phyloP scores from a whole-genome alignment of 805 yeast genomes.

The Candida tibetensis region DNA sequence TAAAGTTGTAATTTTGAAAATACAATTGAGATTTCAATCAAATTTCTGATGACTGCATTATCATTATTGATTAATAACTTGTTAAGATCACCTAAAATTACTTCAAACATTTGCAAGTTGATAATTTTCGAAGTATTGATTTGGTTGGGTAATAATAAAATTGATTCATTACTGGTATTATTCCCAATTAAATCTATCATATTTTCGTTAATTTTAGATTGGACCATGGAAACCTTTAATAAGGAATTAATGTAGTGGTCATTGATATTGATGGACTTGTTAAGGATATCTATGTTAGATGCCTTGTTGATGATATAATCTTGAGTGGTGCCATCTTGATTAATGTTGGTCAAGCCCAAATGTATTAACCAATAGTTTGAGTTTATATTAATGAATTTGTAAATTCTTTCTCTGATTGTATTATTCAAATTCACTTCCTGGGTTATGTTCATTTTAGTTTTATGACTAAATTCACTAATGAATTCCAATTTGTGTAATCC shows the following conservation, averaged over 20 bases:
- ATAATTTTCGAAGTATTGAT: constrained; percentile 30
- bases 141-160: constrained; percentile 14
- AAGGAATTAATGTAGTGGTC: constrained; percentile 26
- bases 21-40: constrained; percentile 32
- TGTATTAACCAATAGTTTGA: constrained; percentile 43
- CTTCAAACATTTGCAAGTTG: constrained; percentile 43
- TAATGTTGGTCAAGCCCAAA: constrained; percentile 31
- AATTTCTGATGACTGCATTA: constrained; percentile 20
- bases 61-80: constrained; percentile 8
- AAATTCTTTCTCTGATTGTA: constrained; percentile 38
- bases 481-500: constrained; percentile 43
- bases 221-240: constrained; percentile 32
- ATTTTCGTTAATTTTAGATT: constrained; percentile 39
- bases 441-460: constrained; percentile 21
- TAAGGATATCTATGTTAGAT: constrained; percentile 22
- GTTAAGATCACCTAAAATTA: constrained; percentile 31
- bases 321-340: constrained; percentile 24
- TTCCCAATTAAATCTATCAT: constrained; percentile 30
- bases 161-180: constrained; percentile 11
- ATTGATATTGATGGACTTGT: constrained; percentile 7
- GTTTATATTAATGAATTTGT: constrained; percentile 41
- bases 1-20: constrained; percentile 39
- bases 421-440: constrained; percentile 30
- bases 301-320: constrained; percentile 39
- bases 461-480: constrained; percentile 41